Percentiles rank a stretch among this genome's conserved stretches.
These are phyloP conservation scores for Cylindrotheca closterium DNA, from an alignment of 108 stramenopile species.

Conservation along the genomic window DNA sequence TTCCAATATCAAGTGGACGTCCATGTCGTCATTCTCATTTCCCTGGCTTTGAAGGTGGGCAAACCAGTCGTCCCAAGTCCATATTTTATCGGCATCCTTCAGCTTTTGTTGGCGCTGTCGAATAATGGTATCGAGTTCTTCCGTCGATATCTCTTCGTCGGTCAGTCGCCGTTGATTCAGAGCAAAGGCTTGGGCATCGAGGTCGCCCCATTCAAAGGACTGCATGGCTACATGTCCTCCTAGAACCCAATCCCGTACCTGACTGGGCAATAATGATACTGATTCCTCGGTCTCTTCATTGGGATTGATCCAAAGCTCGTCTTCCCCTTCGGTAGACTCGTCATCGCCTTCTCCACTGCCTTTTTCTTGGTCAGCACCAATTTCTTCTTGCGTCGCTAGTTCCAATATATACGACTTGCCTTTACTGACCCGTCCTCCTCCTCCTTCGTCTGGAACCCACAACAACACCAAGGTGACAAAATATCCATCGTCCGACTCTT, in stretches of 20 bases:
- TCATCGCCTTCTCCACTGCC: neutral
- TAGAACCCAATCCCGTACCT: neutral
- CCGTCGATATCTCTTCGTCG: constrained; percentile 23
- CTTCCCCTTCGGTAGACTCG: neutral
- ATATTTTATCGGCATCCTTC: constrained; percentile 21
- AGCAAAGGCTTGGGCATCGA: constrained; percentile 28
- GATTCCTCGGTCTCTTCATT: neutral
- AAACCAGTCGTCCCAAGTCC: constrained; percentile 38
- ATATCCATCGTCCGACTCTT: constrained; percentile 13
- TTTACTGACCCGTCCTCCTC: neutral
- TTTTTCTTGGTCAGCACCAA: neutral
- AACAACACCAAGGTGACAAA: constrained; percentile 6
- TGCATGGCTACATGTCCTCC: neutral
- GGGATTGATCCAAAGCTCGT: neutral
- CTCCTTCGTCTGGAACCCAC: constrained; percentile 2
- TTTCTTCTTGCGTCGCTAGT: constrained; percentile 1
- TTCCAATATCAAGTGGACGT: constrained; percentile 31
- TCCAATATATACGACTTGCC: constrained; percentile 15
- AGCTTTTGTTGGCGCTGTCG: constrained; percentile 20
- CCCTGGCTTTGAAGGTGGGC: constrained; percentile 1
- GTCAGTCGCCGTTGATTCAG: constrained; percentile 28
- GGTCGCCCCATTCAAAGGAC: constrained; percentile 27
- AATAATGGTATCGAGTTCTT: constrained; percentile 26
- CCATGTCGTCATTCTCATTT: constrained; percentile 8
- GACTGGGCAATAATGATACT: neutral